Conservation (phyloP, 768 basidiomycete species). For the Aureoboletus auriporus region DNA sequence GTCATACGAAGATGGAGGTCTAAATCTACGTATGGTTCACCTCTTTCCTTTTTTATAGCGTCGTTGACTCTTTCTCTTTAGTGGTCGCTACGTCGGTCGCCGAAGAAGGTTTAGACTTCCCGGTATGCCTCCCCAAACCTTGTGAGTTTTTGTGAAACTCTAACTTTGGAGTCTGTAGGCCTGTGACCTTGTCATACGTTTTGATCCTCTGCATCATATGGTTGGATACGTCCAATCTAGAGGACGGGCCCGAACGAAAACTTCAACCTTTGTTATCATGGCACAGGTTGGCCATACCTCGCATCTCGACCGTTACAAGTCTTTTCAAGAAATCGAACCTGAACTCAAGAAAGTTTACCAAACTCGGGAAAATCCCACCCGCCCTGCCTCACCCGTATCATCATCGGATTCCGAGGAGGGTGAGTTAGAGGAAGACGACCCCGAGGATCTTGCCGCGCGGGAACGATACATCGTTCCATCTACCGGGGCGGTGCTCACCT, state of each 20-base stretch:
- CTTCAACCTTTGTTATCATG: slow-evolving; percentile 81
- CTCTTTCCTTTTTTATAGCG: background rate
- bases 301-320: slow-evolving; percentile 55
- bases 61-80: slow-evolving; percentile 18
- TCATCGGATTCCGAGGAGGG: slow-evolving; percentile 27
- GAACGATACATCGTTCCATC: slow-evolving; percentile 69
- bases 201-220: slow-evolving; percentile 78
- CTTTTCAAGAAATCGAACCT: slow-evolving; percentile 58
- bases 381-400: slow-evolving; percentile 23
- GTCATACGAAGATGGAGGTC: slow-evolving; percentile 57
- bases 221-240: slow-evolving; percentile 87
- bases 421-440: slow-evolving; percentile 44
- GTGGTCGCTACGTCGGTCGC: slow-evolving; percentile 86
- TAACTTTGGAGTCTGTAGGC: slow-evolving; percentile 43
- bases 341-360: slow-evolving; percentile 63
- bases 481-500: slow-evolving; percentile 77
- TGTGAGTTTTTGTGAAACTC: background rate
- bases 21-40: slow-evolving; percentile 60
- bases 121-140: slow-evolving; percentile 39
- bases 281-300: slow-evolving; percentile 55
- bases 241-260: slow-evolving; percentile 74
- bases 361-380: slow-evolving; percentile 37
- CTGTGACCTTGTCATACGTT: slow-evolving; percentile 83
- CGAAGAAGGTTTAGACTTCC: slow-evolving; percentile 91
- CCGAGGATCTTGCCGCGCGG: slow-evolving; percentile 57